Percentiles rank a stretch among this genome's conserved stretches.
Conservation (phyloP, 345 rosid species). For the Acer campestre region DNA sequence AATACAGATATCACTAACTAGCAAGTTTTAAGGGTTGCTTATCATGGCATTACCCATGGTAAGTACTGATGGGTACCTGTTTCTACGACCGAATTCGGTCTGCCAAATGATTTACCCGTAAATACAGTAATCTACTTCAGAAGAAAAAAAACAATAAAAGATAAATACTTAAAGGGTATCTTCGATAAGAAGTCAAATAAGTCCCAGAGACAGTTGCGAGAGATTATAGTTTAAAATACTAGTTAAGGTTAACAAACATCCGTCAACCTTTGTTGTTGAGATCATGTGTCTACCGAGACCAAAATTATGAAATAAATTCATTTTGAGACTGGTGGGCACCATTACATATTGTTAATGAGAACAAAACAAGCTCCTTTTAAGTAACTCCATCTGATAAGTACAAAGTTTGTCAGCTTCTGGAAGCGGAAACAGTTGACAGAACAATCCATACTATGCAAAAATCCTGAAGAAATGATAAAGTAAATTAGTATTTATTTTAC, state of each 20-base stretch:
- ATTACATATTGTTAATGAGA: background rate
- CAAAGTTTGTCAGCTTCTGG: background rate
- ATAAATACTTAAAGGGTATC: background rate
- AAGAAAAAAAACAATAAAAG: background rate
- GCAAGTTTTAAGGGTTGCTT: too few species aligned
- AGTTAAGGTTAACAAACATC: background rate
- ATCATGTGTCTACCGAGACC: background rate
- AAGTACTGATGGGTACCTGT: too few species aligned
- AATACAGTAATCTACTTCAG: background rate
- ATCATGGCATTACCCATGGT: too few species aligned
- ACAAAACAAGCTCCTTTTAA: background rate
- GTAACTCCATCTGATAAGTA: background rate
- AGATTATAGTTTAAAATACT: background rate
- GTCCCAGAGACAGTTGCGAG: background rate
- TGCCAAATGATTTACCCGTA: too few species aligned
- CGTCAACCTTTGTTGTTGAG: background rate
- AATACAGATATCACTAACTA: too few species aligned
- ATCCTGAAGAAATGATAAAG: conserved; percentile 9
- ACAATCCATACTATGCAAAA: background rate
- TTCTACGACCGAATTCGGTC: too few species aligned
- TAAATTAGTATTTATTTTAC: conserved; percentile 13
- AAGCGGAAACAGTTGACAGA: background rate
- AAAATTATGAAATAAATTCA: background rate
- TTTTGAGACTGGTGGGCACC: background rate
- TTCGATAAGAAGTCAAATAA: background rate